Percentiles rank a stretch among this genome's conserved stretches.
phyloP scores from a whole-genome alignment of 805 yeast species.

The Ogataea saltuana region DNA sequence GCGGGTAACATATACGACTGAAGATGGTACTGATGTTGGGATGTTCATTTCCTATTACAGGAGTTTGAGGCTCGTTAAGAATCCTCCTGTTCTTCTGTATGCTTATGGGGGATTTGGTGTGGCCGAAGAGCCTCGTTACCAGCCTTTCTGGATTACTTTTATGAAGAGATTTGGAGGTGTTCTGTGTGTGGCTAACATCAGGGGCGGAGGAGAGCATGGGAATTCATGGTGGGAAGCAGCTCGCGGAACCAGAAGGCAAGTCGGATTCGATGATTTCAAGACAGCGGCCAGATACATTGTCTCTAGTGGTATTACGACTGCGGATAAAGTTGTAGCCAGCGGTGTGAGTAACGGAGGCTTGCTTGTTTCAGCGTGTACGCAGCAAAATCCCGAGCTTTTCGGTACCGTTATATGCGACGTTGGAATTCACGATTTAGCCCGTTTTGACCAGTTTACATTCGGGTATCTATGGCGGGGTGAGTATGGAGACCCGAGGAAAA shows the following conservation, averaged over 20 bases:
- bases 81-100: conserved; percentile 11
- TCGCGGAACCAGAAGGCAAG: conserved; percentile 9
- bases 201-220: conserved; percentile 14
- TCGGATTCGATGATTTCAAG: conserved; percentile 9
- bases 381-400: conserved; percentile 13
- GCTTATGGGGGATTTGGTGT: conserved; percentile 15
- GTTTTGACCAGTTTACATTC: conserved; percentile 14
- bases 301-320: conserved; percentile 8
- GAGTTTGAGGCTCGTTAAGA: not conserved
- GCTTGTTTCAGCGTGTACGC: conserved; percentile 10
- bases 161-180: conserved; percentile 10
- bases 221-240: conserved; percentile 12
- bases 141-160: conserved; percentile 10
- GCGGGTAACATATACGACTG: conserved; percentile 5
- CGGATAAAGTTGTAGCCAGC: conserved; percentile 9
- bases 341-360: conserved; percentile 13
- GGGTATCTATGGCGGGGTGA: conserved; percentile 13
- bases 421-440: conserved; percentile 13
- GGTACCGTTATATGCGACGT: conserved; percentile 14
- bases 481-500: conserved; percentile 10
- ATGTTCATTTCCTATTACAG: conserved; percentile 11
- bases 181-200: conserved; percentile 11
- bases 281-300: conserved; percentile 9
- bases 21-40: conserved; percentile 8
- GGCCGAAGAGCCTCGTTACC: conserved; percentile 10